phyloP scores from a whole-genome alignment of 2,329 filamentous ascomycete species.

The Meredithiella fracta region DNA sequence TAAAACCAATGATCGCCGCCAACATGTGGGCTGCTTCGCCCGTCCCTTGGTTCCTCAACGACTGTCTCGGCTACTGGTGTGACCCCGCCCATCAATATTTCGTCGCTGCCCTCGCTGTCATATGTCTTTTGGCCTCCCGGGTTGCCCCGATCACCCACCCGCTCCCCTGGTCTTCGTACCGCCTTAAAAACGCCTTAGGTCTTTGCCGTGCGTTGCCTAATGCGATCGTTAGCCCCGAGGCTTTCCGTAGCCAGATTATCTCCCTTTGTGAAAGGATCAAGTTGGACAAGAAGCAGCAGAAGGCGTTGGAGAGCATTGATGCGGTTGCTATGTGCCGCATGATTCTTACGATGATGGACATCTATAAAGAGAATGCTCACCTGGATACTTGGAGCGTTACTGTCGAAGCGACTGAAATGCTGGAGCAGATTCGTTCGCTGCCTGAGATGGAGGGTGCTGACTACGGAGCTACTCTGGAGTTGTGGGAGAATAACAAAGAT shows the following conservation, averaged over 20 bases:
- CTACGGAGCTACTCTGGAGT: slow-evolving; percentile 11
- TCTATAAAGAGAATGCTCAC: slow-evolving; percentile 27
- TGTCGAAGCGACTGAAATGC: slow-evolving; percentile 28
- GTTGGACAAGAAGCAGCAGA: slow-evolving; percentile 18
- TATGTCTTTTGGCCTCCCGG: slow-evolving; percentile 31
- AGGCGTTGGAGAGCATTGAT: slow-evolving; percentile 29
- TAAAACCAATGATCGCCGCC: slow-evolving; percentile 22
- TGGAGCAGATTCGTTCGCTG: slow-evolving; percentile 29
- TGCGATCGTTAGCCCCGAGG: slow-evolving; percentile 26
- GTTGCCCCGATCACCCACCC: slow-evolving; percentile 34
- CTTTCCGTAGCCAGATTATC: slow-evolving; percentile 1
- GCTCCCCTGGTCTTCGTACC: slow-evolving; percentile 32
- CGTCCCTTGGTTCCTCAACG: slow-evolving; percentile 13
- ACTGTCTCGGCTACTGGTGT: slow-evolving; percentile 14
- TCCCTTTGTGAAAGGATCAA: slow-evolving; percentile 10
- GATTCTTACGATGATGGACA: slow-evolving; percentile 31
- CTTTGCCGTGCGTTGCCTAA: slow-evolving; percentile 36
- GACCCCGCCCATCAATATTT: slow-evolving; percentile 12
- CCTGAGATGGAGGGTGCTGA: slow-evolving; percentile 8
- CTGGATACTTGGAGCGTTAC: slow-evolving; percentile 31
- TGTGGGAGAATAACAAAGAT: slow-evolving; percentile 21
- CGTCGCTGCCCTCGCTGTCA: slow-evolving; percentile 26
- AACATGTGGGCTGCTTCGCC: slow-evolving; percentile 14
- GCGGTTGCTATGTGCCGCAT: slow-evolving; percentile 38
- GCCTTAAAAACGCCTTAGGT: slow-evolving; percentile 35